Evolutionary conservation across 1,139 yeast species (phyloP).

Genomic region (Kodamaea sp.): DNA sequence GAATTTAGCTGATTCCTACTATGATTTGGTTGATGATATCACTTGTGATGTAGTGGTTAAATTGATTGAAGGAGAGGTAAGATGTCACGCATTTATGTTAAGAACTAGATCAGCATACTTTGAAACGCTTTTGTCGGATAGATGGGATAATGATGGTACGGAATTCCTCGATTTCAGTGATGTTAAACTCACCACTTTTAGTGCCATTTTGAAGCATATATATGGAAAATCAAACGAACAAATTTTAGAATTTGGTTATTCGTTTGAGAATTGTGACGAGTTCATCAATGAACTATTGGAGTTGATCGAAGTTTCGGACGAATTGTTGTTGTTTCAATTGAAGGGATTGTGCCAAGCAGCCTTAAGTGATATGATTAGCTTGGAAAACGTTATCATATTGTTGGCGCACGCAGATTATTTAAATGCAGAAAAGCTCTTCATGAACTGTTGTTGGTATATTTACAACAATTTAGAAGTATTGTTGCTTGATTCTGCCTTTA

Average conservation of each 20-base stretch:
- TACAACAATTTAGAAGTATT: slow-evolving; percentile 66
- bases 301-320: slow-evolving; percentile 64
- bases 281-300: slow-evolving; percentile 60
- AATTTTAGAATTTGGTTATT: slow-evolving; percentile 42
- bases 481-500: slow-evolving; percentile 49
- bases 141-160: slow-evolving; percentile 47
- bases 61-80: slow-evolving; percentile 43
- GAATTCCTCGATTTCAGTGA: slow-evolving; percentile 44
- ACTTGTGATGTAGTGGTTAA: slow-evolving; percentile 23
- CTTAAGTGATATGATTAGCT: slow-evolving; percentile 57
- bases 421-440: slow-evolving; percentile 55
- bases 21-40: slow-evolving; percentile 11
- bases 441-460: slow-evolving; percentile 67
- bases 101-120: slow-evolving; percentile 63
- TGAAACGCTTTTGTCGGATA: slow-evolving; percentile 53
- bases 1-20: slow-evolving; percentile 2
- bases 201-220: slow-evolving; percentile 53
- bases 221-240: slow-evolving; percentile 53
- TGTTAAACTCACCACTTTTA: slow-evolving; percentile 46
- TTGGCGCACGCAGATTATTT: slow-evolving; percentile 55
- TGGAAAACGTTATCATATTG: slow-evolving; percentile 62
- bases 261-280: slow-evolving; percentile 34
- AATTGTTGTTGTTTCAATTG: slow-evolving; percentile 59
- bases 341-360: slow-evolving; percentile 63
- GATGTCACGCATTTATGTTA: slow-evolving; percentile 54